Percentiles rank a stretch among this genome's conserved stretches.
Conservation (phyloP, 352 stramenopile species). For the Phytophthora ohioensis region DNA sequence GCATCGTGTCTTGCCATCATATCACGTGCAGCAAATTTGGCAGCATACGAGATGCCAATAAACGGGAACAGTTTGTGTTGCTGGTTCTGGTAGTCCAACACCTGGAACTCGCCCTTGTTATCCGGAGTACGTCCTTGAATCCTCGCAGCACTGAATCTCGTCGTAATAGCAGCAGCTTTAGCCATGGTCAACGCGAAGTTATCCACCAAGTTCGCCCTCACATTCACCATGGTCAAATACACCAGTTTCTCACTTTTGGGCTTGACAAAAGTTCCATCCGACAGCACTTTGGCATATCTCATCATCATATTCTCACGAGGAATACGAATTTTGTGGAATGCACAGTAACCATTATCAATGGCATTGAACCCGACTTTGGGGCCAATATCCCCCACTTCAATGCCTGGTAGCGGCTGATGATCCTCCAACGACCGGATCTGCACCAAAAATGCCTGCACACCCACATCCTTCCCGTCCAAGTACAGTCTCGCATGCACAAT, state of each 20-base stretch:
- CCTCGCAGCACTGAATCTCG: constrained; percentile 55
- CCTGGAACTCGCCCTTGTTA: constrained; percentile 55
- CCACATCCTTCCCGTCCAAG: constrained; percentile 28
- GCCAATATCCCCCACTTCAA: constrained; percentile 36
- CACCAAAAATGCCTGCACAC: constrained; percentile 37
- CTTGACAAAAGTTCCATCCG: constrained; percentile 64
- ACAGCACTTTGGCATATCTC: constrained; percentile 46
- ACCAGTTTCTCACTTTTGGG: constrained; percentile 70
- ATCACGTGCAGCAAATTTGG: constrained; percentile 33
- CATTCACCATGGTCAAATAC: constrained; percentile 62
- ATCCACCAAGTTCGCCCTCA: constrained; percentile 39
- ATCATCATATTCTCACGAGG: constrained; percentile 36
- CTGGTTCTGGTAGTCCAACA: constrained; percentile 68
- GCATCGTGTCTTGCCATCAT: constrained; percentile 43
- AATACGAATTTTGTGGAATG: constrained; percentile 31
- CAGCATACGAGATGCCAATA: constrained; percentile 40
- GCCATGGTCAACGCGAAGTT: too few relatives aligned
- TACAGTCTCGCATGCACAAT: constrained; percentile 32
- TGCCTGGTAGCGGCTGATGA: constrained; percentile 28
- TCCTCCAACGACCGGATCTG: constrained; percentile 34
- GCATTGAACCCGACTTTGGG: constrained; percentile 34
- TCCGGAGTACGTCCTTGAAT: constrained; percentile 46
- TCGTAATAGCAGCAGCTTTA: constrained; percentile 18
- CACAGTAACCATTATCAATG: constrained; percentile 33
- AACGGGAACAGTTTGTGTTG: constrained; percentile 53